Conservation (phyloP, 192 early-diverging fungal genomes). For the Coemansia umbellata region DNA sequence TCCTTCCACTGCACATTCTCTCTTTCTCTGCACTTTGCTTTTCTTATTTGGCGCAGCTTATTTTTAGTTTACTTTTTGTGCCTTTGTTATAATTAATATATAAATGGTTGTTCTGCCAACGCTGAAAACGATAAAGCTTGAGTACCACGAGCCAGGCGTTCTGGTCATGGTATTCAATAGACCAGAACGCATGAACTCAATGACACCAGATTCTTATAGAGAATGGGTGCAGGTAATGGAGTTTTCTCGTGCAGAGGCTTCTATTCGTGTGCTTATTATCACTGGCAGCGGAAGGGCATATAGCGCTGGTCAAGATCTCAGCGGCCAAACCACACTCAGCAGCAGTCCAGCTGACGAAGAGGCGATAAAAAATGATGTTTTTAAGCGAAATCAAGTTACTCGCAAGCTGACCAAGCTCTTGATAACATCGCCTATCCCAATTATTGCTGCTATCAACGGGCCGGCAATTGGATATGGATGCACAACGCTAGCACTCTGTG, state of each 20-base stretch:
- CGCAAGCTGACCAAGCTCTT: conserved; percentile 38
- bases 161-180: conserved; percentile 61
- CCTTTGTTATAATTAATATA: not conserved
- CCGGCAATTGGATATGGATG: conserved; percentile 67
- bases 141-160: conserved; percentile 51
- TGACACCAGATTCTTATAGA: conserved; percentile 54
- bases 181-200: conserved; percentile 58
- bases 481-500: conserved; percentile 64
- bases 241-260: conserved; percentile 39
- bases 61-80: not conserved
- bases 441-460: conserved; percentile 70
- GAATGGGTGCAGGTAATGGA: conserved; percentile 62
- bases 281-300: conserved; percentile 66
- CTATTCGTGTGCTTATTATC: conserved; percentile 57
- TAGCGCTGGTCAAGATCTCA: conserved; percentile 62
- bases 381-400: conserved; percentile 22
- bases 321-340: not conserved
- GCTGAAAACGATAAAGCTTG: conserved; percentile 11
- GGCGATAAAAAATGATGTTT: conserved; percentile 1
- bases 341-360: conserved; percentile 8
- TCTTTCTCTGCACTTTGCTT: too few relatives aligned
- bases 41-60: not conserved
- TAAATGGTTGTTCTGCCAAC: not conserved
- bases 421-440: conserved; percentile 65
- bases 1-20: too few relatives aligned